A percentile compares a stretch with the other conserved stretches of the same genome.
phyloP scores from a whole-genome alignment of 2,329 filamentous ascomycete genomes.

The Xylariaceae sp. region DNA sequence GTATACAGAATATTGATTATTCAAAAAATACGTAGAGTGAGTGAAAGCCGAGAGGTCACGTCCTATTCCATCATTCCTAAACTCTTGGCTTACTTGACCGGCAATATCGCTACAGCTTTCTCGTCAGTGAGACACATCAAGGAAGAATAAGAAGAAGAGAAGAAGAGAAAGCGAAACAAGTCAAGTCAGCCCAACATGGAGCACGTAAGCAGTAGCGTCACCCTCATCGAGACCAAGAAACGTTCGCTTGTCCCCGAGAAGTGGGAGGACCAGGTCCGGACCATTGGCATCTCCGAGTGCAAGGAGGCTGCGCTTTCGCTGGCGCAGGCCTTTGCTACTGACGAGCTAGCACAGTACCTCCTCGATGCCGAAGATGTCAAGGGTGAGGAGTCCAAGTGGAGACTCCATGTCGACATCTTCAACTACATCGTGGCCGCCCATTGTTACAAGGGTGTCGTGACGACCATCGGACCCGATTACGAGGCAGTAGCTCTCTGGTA shows the following conservation, averaged over 20 bases:
- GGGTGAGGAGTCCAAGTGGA: slow-evolving; percentile 65
- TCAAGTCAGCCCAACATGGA: slow-evolving; percentile 37
- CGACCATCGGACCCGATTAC: slow-evolving; percentile 68
- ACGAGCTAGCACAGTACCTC: slow-evolving; percentile 70
- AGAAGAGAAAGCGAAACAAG: not conserved
- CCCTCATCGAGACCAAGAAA: slow-evolving; percentile 28
- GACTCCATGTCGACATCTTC: slow-evolving; percentile 70
- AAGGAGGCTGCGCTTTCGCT: slow-evolving; percentile 66
- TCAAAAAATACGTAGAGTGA: slow-evolving; percentile 31
- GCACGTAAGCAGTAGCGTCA: slow-evolving; percentile 30
- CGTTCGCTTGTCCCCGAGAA: slow-evolving; percentile 47
- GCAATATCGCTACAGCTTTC: no score
- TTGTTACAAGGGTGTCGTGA: slow-evolving; percentile 67
- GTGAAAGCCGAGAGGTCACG: slow-evolving; percentile 11
- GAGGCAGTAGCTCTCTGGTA: slow-evolving; percentile 77
- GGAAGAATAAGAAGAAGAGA: no score
- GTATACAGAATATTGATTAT: slow-evolving; percentile 49
- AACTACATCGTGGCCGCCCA: slow-evolving; percentile 73
- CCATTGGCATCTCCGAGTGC: slow-evolving; percentile 61
- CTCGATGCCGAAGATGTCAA: slow-evolving; percentile 64
- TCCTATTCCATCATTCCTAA: no score
- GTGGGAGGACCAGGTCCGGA: slow-evolving; percentile 54
- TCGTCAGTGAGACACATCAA: no score
- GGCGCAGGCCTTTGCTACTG: slow-evolving; percentile 70
- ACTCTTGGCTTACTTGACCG: no score